Evolutionary conservation across 1,139 yeast genomes (phyloP).

Genomic region (Kurtzmaniella natalensis): DNA sequence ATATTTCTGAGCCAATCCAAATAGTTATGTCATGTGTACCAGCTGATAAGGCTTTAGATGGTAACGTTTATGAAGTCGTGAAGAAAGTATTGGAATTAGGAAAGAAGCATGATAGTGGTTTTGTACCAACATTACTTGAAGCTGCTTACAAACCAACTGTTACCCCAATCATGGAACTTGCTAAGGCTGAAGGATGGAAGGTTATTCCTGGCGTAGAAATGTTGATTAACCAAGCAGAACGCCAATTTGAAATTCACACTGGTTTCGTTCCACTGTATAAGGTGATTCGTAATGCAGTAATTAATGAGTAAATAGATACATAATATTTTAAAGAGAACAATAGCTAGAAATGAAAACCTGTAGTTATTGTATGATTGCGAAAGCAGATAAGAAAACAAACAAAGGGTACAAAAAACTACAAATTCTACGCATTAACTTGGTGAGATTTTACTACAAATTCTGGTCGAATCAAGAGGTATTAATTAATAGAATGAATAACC

Average conservation of each 20-base stretch:
- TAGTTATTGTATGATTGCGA: too few relatives aligned
- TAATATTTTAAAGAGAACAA: too few relatives aligned
- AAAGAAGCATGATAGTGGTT: constrained; percentile 21
- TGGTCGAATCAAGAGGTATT: too few relatives aligned
- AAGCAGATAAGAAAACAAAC: too few relatives aligned
- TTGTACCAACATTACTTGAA: constrained; percentile 63
- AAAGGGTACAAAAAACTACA: too few relatives aligned
- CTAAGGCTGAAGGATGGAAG: constrained; percentile 62
- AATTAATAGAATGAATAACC: too few relatives aligned
- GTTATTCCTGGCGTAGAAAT: constrained; percentile 85
- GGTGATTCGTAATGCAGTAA: constrained; percentile 58
- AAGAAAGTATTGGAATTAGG: constrained; percentile 45
- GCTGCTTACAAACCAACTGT: constrained; percentile 89
- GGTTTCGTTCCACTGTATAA: constrained; percentile 62
- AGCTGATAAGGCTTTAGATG: constrained; percentile 74
- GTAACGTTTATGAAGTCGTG: constrained; percentile 40
- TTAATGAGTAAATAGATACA: constrained; percentile 13
- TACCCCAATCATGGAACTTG: constrained; percentile 81
- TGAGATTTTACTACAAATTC: too few relatives aligned
- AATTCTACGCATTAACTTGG: too few relatives aligned
- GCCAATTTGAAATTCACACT: constrained; percentile 78
- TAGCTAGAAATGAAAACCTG: too few relatives aligned
- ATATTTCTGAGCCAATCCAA: constrained; percentile 42
- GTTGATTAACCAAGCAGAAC: constrained; percentile 90
- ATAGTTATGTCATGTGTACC: constrained; percentile 85